These are phyloP conservation scores for Exophiala mesophila DNA, from an alignment of 2,329 filamentous ascomycete genomes.

Conservation along the genomic window DNA sequence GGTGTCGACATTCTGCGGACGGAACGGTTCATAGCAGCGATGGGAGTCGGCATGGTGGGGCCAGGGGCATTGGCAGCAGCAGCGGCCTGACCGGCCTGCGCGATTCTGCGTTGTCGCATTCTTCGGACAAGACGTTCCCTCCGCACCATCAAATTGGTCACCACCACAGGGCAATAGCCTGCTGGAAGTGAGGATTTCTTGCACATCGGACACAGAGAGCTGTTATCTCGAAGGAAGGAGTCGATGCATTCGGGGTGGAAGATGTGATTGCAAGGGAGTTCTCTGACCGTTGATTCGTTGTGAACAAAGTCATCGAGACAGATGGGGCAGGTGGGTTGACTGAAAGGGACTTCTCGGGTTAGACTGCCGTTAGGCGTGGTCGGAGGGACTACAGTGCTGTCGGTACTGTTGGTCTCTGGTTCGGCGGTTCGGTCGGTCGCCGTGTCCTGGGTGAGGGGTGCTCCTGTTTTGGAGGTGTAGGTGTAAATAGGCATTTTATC, in stretches of 20 bases:
- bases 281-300: constrained; percentile 67
- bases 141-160: constrained; percentile 83
- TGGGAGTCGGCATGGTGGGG: constrained; percentile 4
- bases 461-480: constrained; percentile 47
- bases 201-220: constrained; percentile 85
- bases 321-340: constrained; percentile 82
- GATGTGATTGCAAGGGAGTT: constrained; percentile 85
- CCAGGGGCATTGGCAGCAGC: not conserved
- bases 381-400: constrained; percentile 3
- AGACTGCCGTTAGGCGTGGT: constrained; percentile 2
- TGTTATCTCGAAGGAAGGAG: constrained; percentile 69
- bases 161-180: constrained; percentile 59
- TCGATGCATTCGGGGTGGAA: constrained; percentile 93
- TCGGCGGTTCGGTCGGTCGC: not conserved
- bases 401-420: not conserved
- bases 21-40: constrained; percentile 8
- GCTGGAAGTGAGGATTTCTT: constrained; percentile 73
- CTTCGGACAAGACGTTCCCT: constrained; percentile 64
- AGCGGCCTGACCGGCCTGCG: not conserved
- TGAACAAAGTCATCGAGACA: constrained; percentile 77
- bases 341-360: constrained; percentile 41
- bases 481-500: constrained; percentile 72
- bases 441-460: not conserved
- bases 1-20: constrained; percentile 11
- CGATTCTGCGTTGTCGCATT: constrained; percentile 17